Evolutionary conservation across 2,329 filamentous ascomycete species (phyloP).

Genomic region (Colletotrichum caudatum): DNA sequence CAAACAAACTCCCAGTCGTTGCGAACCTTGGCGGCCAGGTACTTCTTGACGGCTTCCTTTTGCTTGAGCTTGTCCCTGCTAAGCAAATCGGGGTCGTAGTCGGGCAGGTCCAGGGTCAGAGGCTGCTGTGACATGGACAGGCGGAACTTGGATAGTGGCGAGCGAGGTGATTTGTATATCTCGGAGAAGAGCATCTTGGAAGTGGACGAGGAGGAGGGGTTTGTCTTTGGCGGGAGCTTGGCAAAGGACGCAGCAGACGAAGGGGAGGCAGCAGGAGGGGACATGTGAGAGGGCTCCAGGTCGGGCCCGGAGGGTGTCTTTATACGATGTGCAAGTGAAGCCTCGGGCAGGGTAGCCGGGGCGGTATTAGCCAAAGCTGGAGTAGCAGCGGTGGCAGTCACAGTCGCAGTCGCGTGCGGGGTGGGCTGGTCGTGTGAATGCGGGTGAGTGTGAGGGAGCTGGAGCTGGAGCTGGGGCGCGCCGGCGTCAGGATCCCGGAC

Average conservation of each 20-base stretch:
- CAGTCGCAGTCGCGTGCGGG: conserved; percentile 32
- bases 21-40: conserved; percentile 65
- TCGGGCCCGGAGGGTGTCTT: conserved; percentile 5
- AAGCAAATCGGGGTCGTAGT: conserved; percentile 71
- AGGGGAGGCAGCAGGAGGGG: conserved; percentile 7
- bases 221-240: conserved; percentile 24
- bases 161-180: conserved; percentile 68
- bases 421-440: conserved; percentile 35
- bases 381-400: conserved; percentile 41
- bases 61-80: conserved; percentile 72
- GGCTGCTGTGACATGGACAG: conserved; percentile 46
- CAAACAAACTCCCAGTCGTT: conserved; percentile 72
- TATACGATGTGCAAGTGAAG: conserved; percentile 36
- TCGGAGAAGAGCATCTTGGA: conserved; percentile 69
- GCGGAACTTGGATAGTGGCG: conserved; percentile 65
- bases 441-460: conserved; percentile 9
- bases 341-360: conserved; percentile 23
- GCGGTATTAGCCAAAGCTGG: conserved; percentile 31
- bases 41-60: conserved; percentile 71
- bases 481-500: conserved; percentile 30
- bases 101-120: conserved; percentile 50
- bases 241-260: conserved; percentile 30
- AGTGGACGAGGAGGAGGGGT: conserved; percentile 36
- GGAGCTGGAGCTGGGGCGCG: conserved; percentile 24
- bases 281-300: conserved; percentile 24